Evolutionary conservation across 352 stramenopile genomes (phyloP), one percentile per base, ranked within the genome.

Genomic region (Pythium dissimile): DNA sequence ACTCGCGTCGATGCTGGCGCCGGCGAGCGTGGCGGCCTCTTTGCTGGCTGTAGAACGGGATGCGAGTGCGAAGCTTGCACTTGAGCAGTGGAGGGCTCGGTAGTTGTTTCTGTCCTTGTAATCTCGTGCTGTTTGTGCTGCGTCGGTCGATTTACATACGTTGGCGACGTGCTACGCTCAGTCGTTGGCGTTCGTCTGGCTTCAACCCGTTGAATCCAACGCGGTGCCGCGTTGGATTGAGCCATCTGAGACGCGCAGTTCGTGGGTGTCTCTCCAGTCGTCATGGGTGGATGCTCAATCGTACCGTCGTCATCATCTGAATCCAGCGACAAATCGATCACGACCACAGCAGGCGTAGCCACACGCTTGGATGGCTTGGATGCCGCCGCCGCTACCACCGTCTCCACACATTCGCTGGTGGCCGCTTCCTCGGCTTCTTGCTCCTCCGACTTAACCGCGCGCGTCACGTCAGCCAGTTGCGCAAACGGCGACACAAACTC

Each of bases 401-500:
- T 28, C 21, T 28, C n/a, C 34, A 37, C 35, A 15, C 15, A 18
- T 35, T 45, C n/a, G 18, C n/a, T 26, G 18, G 16, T 34, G 2
- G 13, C 6, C 12, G 48, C 26, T 15, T 15, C 26, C 8, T 1
- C 7, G 2, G n/a, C 2, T 21, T 30, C 10, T 24, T 7, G 10
- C 26, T 59, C 13, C 8, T 35, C 38, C 5, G 37, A 3, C 26
- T 62, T 35, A 0, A 62, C 16, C 26, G 23, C n/a, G 7, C 9
- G 48, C 23, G 12, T 55, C 7, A 34, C 32, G 20, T 26, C 5
- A 2, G 48, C 32, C 15, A 55, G 48, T 13, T 20, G n/a, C 7
- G 34, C 44, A 12, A 62, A 62, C 18, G 54, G 54, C 16, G 54
- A 54, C 9, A 62, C 44, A n/a, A 54, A 62, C 24, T 55, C 48